Evolutionary conservation across 169 alveolate genomes (phyloP), one percentile per base, ranked within the genome.

Genomic region (Sarcocystis neurona): DNA sequence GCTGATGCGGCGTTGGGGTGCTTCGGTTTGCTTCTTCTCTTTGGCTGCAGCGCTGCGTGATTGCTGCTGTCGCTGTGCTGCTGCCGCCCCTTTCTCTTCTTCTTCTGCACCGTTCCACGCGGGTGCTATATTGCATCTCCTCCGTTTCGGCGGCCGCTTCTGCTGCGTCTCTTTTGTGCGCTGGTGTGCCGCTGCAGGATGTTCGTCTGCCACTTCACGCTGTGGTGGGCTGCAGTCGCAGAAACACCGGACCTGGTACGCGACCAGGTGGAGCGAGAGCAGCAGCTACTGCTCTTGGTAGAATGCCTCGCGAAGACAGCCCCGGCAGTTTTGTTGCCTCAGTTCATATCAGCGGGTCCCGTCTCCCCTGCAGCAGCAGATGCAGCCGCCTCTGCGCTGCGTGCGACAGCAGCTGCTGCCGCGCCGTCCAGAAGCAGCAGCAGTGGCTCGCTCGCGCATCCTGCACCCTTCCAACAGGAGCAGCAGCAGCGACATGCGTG

Each of bases 231-330:
- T 5, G 82, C 82, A 6, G 82, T 4, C 5, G 4, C 82, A 39
- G 82, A 72, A 2, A 23, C 82, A 3, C 82, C 82, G 30, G 58
- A 72, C 58, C 23, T 72, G 6, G 56, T 72, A 8, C 82, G 82
- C 39, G 82, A 72, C 82, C 82, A 72, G 32, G 82, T 53, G 82
- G 82, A 72, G 56, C 82, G 34, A 2, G 56, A 72, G 32, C 58
- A 72, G 56, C 82, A 72, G 32, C 82, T 72, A 15, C 1, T 53
- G 6, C 82, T 72, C n/a, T 53, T 72, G 5, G 56, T 72, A 15
- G 4, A 32, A 47, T 39, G 56, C 18, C 58, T 72, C 39, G 82
- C 43, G 53, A 72, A 72, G 56, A 56, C 34, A 30, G 53, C 56
- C 58, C 82, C 82, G 34, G 1, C 82, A 0, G 43, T 72, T 12